phyloP scores from a whole-genome alignment of 78 protist species.

The Tieghemostelium lacteum region DNA sequence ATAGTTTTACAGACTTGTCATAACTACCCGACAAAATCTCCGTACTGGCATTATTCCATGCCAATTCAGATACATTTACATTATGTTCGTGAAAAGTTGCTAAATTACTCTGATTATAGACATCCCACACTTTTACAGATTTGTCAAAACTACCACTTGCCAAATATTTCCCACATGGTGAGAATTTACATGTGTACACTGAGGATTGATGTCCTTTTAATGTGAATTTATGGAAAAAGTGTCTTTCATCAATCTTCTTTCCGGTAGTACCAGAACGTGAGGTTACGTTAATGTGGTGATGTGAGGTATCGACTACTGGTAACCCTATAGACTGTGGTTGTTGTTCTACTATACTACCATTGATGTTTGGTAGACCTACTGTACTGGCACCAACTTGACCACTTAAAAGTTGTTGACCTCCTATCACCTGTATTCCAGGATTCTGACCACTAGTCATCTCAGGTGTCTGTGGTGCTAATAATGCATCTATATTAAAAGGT shows the following conservation, averaged over 20 bases:
- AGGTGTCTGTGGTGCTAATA: constrained; percentile 44
- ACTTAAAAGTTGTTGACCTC: no score
- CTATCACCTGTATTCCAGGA: not conserved
- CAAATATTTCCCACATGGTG: constrained; percentile 82
- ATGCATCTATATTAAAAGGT: constrained; percentile 79
- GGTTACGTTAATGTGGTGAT: not conserved
- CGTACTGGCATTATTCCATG: constrained; percentile 69
- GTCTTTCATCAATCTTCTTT: constrained; percentile 77
- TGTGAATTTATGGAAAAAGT: constrained; percentile 70
- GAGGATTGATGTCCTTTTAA: constrained; percentile 83
- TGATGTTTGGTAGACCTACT: no score
- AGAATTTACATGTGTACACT: constrained; percentile 79
- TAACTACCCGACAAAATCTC: constrained; percentile 67
- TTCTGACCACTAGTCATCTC: constrained; percentile 35
- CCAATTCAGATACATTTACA: constrained; percentile 65
- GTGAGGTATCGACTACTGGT: not conserved
- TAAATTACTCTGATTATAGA: constrained; percentile 53
- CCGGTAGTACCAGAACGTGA: constrained; percentile 14
- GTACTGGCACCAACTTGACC: not conserved
- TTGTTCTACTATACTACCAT: not conserved
- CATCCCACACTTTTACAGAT: constrained; percentile 73
- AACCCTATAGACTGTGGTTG: constrained; percentile 1
- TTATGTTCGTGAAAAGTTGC: constrained; percentile 61
- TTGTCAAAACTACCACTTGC: constrained; percentile 87
- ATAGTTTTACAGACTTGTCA: constrained; percentile 79